Conservation (phyloP, 2,329 filamentous ascomycete species). For the Furcasterigmium sp. region DNA sequence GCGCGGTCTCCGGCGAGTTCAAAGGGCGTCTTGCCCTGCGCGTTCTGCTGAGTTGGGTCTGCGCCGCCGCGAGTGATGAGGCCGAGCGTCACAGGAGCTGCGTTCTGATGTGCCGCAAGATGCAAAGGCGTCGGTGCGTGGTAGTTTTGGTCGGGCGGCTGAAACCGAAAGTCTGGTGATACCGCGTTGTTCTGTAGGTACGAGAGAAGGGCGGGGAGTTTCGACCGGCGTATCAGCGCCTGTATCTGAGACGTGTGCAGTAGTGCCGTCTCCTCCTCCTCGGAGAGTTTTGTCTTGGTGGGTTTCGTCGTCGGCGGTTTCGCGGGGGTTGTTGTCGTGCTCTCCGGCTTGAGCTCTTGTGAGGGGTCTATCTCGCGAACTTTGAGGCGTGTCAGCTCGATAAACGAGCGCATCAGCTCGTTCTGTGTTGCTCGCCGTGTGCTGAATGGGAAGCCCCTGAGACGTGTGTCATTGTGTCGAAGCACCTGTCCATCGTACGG, state of each 20-base stretch:
- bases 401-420: conserved; percentile 90
- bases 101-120: conserved; percentile 76
- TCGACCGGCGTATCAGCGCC: conserved; percentile 81
- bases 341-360: conserved; percentile 39
- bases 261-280: conserved; percentile 76
- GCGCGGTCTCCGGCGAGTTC: conserved; percentile 80
- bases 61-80: conserved; percentile 71
- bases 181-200: conserved; percentile 78
- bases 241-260: conserved; percentile 88
- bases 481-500: conserved; percentile 87
- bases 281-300: conserved; percentile 60
- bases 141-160: conserved; percentile 65
- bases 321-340: conserved; percentile 27
- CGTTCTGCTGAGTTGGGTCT: conserved; percentile 65
- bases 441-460: conserved; percentile 88
- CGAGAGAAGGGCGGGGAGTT: conserved; percentile 77
- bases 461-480: conserved; percentile 68
- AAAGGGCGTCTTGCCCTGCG: conserved; percentile 79
- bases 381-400: conserved; percentile 89
- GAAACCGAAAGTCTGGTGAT: conserved; percentile 67
- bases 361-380: conserved; percentile 70
- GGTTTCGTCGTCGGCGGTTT: conserved; percentile 41
- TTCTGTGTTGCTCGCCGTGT: conserved; percentile 88
- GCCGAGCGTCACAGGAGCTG: conserved; percentile 69
- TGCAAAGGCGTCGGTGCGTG: conserved; percentile 83